Evolutionary conservation across 352 stramenopile species (phyloP).

Genomic region (Globisporangium carolinianum): DNA sequence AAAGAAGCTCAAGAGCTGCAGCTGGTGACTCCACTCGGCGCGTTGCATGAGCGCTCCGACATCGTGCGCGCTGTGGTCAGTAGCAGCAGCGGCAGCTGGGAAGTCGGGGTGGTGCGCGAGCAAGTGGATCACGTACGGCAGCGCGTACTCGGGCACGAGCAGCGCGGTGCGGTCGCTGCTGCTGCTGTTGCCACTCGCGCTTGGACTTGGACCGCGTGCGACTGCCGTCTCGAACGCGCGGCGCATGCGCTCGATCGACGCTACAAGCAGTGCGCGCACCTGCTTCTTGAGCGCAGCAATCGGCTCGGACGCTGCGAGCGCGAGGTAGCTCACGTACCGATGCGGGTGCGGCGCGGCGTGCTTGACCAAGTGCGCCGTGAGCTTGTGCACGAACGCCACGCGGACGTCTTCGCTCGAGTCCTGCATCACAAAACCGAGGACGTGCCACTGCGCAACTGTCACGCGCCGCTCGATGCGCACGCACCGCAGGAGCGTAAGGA

Average conservation of each 20-base stretch:
- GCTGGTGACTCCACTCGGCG: slow-evolving; percentile 42
- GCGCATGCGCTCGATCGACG: slow-evolving; percentile 70
- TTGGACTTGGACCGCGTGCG: slow-evolving; percentile 4
- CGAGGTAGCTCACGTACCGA: slow-evolving; percentile 79
- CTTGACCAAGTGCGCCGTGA: slow-evolving; percentile 70
- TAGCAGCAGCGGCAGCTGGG: slow-evolving; percentile 24
- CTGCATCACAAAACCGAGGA: slow-evolving; percentile 69
- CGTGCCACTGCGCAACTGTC: slow-evolving; percentile 60
- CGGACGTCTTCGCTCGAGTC: slow-evolving; percentile 73
- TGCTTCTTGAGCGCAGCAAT: slow-evolving; percentile 48
- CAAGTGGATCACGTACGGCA: slow-evolving; percentile 81
- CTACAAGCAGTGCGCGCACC: slow-evolving; percentile 34
- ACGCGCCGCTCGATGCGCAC: slow-evolving; percentile 42
- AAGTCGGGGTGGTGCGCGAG: slow-evolving; percentile 73
- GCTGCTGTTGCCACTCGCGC: too few relatives aligned
- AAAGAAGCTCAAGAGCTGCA: slow-evolving; percentile 62
- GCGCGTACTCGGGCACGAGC: slow-evolving; percentile 76
- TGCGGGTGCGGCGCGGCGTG: slow-evolving; percentile 49
- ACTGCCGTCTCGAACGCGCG: slow-evolving; percentile 57
- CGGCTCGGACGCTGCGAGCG: slow-evolving; percentile 51
- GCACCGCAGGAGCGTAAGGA: slow-evolving; percentile 67
- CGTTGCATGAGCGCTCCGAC: slow-evolving; percentile 16
- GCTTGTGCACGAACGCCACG: slow-evolving; percentile 59
- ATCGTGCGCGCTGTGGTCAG: too few relatives aligned
- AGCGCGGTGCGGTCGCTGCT: slow-evolving; percentile 22